Evolutionary conservation across 2,329 filamentous ascomycete genomes (phyloP).

Genomic region (Teratosphaeria viscida): DNA sequence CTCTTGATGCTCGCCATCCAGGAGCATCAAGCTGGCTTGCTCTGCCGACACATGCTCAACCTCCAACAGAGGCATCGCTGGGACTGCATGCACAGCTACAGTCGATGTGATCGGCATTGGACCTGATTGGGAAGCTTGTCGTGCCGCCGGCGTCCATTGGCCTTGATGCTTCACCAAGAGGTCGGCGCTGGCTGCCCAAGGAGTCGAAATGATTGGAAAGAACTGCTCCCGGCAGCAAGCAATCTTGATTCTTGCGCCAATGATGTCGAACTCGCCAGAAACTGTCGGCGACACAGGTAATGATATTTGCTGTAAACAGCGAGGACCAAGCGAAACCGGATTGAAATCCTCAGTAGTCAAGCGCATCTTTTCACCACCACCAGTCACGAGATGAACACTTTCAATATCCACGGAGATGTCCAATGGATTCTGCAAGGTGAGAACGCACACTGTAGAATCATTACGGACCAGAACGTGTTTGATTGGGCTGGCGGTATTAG

Average conservation of each 20-base stretch:
- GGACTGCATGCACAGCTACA: slow-evolving; percentile 53
- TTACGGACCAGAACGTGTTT: slow-evolving; percentile 53
- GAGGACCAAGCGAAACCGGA: slow-evolving; percentile 63
- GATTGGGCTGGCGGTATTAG: slow-evolving; percentile 42
- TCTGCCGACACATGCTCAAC: slow-evolving; percentile 63
- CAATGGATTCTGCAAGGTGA: slow-evolving; percentile 87
- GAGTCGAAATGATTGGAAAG: slow-evolving; percentile 71
- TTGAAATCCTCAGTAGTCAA: slow-evolving; percentile 53
- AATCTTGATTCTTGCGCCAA: slow-evolving; percentile 69
- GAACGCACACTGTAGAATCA: slow-evolving; percentile 65
- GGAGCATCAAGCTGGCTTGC: slow-evolving; percentile 69
- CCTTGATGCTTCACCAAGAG: slow-evolving; percentile 56
- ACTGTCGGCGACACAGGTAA: slow-evolving; percentile 57
- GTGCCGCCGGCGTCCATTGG: background rate
- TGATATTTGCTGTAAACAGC: slow-evolving; percentile 68
- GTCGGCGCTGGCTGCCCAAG: slow-evolving; percentile 62
- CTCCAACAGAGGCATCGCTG: slow-evolving; percentile 64
- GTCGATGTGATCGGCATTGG: slow-evolving; percentile 2
- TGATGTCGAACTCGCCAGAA: slow-evolving; percentile 61
- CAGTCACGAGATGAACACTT: slow-evolving; percentile 61
- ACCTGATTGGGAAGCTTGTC: background rate
- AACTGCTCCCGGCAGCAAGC: slow-evolving; percentile 69
- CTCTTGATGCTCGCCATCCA: slow-evolving; percentile 73
- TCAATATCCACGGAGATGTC: slow-evolving; percentile 89
- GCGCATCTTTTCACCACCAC: slow-evolving; percentile 47